phyloP scores from a whole-genome alignment of 257 asterid species.

The Solanum chiquidenum region DNA sequence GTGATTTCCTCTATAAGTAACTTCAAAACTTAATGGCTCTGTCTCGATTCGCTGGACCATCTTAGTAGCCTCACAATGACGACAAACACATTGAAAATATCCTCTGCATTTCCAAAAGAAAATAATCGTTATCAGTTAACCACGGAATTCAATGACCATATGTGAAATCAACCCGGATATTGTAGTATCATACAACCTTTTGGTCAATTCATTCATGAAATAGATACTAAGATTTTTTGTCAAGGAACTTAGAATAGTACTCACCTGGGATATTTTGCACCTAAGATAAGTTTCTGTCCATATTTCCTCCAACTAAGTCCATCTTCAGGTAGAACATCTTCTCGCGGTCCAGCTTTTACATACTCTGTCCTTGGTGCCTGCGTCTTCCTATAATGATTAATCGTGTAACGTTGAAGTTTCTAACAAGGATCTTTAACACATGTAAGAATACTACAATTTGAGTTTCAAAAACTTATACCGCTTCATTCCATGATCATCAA shows the following conservation, averaged over 20 bases:
- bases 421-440: not conserved
- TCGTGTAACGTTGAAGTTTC: not conserved
- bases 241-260: not conserved
- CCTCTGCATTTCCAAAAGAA: not conserved
- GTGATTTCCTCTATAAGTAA: not conserved
- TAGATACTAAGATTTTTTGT: not conserved
- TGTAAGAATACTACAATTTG: not conserved
- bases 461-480: not conserved
- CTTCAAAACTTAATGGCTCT: not conserved
- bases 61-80: not conserved
- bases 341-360: not conserved
- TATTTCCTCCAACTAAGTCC: conserved; percentile 37
- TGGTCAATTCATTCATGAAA: not conserved
- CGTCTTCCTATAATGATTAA: not conserved
- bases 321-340: conserved; percentile 8
- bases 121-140: not conserved
- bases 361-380: not conserved
- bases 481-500: not conserved
- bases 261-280: conserved; percentile 36
- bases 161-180: not conserved
- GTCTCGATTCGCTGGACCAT: not conserved
- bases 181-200: not conserved
- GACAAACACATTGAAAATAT: not conserved
- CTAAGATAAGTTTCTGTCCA: conserved; percentile 35
- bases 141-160: not conserved